Evolutionary conservation across 1,139 yeast species (phyloP).

Genomic region (Pichia sorboxylosa): DNA sequence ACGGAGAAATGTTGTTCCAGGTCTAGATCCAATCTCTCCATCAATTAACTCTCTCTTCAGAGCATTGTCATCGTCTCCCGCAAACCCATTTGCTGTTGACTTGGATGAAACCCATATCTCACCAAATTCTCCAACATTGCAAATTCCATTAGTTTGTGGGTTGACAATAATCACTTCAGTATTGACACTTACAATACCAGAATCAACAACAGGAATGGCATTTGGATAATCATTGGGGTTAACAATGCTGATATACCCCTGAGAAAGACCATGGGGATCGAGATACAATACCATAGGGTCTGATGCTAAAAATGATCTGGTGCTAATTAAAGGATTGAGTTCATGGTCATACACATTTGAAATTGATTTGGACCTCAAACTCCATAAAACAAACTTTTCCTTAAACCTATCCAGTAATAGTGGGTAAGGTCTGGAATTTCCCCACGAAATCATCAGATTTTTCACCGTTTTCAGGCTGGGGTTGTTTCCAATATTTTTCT

Average conservation of each 20-base stretch:
- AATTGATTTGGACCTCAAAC: constrained; percentile 58
- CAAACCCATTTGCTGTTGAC: constrained; percentile 52
- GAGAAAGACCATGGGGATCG: constrained; percentile 80
- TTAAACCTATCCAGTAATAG: constrained; percentile 36
- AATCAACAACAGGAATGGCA: constrained; percentile 75
- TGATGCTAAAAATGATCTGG: constrained; percentile 78
- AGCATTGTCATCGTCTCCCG: constrained; percentile 26
- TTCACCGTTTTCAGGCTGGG: constrained; percentile 53
- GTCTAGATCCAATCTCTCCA: constrained; percentile 33
- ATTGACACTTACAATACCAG: constrained; percentile 93
- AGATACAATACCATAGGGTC: constrained; percentile 82
- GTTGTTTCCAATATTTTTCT: constrained; percentile 19
- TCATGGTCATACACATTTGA: constrained; percentile 70
- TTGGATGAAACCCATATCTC: constrained; percentile 95
- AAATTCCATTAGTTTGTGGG: constrained; percentile 73
- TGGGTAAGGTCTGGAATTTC: constrained; percentile 44
- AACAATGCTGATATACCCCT: constrained; percentile 74
- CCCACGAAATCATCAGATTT: constrained; percentile 76
- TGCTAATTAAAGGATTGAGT: constrained; percentile 73
- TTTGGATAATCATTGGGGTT: constrained; percentile 55
- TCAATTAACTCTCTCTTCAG: constrained; percentile 13
- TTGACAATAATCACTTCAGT: constrained; percentile 91
- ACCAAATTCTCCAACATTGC: constrained; percentile 91
- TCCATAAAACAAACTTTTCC: constrained; percentile 50
- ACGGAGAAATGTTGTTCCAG: constrained; percentile 61